Evolutionary conservation across 1,139 yeast genomes (phyloP).

Genomic region (Hemisphaericaspora subhashii): DNA sequence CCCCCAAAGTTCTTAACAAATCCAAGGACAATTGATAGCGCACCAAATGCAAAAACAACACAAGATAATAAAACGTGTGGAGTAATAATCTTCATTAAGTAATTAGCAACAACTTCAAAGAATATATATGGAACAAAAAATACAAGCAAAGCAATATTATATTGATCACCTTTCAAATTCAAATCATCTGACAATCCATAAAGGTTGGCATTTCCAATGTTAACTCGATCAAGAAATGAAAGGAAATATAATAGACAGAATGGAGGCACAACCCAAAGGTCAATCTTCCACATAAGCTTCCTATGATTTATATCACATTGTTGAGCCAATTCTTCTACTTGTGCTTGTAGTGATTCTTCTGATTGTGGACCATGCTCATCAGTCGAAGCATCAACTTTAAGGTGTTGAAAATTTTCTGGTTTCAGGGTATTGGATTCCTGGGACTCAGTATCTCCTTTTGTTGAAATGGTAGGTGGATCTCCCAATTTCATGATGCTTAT

Average conservation of each 20-base stretch:
- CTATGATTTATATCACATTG: constrained; percentile 39
- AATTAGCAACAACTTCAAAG: constrained; percentile 69
- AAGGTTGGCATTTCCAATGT: too few relatives aligned
- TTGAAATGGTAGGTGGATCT: too few relatives aligned
- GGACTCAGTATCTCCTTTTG: too few relatives aligned
- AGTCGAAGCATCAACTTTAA: background rate
- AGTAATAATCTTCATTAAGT: constrained; percentile 53
- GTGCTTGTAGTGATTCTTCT: constrained; percentile 12
- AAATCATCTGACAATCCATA: constrained; percentile 61
- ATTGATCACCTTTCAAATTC: constrained; percentile 55
- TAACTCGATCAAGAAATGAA: too few relatives aligned
- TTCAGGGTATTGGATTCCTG: background rate
- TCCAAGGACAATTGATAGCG: constrained; percentile 64
- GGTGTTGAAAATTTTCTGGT: too few relatives aligned
- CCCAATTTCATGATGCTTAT: too few relatives aligned
- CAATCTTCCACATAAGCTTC: constrained; percentile 62
- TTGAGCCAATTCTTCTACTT: constrained; percentile 30
- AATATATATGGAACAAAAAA: constrained; percentile 73
- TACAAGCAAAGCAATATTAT: constrained; percentile 61
- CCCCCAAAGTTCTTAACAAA: constrained; percentile 58
- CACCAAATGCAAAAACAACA: constrained; percentile 62
- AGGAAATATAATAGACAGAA: constrained; percentile 65
- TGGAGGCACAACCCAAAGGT: constrained; percentile 66
- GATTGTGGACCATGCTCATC: background rate
- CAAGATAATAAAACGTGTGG: constrained; percentile 66